Conservation (phyloP, 2,329 filamentous ascomycete species). For the Exophiala alcalophila region DNA sequence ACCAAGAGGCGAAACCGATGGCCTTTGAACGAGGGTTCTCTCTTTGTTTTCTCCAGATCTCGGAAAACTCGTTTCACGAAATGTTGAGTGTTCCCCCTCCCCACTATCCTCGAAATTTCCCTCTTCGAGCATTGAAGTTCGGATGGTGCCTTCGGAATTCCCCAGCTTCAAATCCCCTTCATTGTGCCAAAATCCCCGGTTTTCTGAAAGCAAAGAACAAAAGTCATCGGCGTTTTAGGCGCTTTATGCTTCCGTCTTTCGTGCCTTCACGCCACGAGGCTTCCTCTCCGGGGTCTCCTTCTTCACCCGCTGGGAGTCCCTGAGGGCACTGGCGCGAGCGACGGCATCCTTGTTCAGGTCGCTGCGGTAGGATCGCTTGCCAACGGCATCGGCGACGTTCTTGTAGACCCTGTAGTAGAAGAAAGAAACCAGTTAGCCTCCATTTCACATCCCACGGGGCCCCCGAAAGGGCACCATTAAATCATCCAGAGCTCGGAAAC, state of each 20-base stretch:
- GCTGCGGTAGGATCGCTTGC: conserved; percentile 80
- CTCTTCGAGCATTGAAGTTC: too few relatives aligned
- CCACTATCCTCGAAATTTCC: too few relatives aligned
- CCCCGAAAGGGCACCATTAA: neutral
- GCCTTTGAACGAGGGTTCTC: too few relatives aligned
- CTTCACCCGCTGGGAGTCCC: conserved; percentile 71
- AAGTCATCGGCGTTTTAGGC: too few relatives aligned
- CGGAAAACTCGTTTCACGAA: too few relatives aligned
- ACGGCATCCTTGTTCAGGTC: conserved; percentile 77
- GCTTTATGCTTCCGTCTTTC: conserved; percentile 56
- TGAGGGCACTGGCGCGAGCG: conserved; percentile 81
- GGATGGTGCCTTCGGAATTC: too few relatives aligned
- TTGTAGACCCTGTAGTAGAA: conserved; percentile 73
- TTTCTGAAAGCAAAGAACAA: too few relatives aligned
- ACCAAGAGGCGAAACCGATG: too few relatives aligned
- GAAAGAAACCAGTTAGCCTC: conserved; percentile 20
- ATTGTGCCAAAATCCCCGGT: too few relatives aligned
- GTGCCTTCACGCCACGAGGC: conserved; percentile 73
- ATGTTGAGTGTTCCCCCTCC: too few relatives aligned
- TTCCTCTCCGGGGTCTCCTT: conserved; percentile 73
- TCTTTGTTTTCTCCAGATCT: too few relatives aligned
- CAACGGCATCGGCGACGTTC: conserved; percentile 75
- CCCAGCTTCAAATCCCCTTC: too few relatives aligned
- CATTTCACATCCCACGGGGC: conserved; percentile 16
- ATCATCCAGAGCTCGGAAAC: conserved; percentile 33